Evolutionary conservation across 306 rosid species (phyloP).

Genomic region (Malus sylvestris): DNA sequence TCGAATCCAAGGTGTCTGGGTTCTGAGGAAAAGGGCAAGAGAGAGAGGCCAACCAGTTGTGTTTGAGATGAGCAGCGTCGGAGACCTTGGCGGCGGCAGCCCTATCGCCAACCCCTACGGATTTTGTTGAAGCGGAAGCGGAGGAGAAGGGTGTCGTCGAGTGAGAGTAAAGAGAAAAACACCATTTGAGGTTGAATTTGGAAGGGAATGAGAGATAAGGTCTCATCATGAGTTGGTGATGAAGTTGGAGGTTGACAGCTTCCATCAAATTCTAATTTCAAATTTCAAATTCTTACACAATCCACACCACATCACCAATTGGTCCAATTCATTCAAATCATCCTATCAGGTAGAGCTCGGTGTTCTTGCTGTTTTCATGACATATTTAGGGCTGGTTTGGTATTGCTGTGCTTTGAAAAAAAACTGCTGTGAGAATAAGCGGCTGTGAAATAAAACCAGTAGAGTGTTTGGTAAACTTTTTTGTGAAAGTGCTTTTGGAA

Average conservation of each 20-base stretch:
- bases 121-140: neutral
- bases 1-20: slow-evolving; percentile 5
- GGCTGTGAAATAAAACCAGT: no score
- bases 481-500: no score
- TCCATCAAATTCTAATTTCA: neutral
- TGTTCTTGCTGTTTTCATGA: no score
- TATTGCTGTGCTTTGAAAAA: no score
- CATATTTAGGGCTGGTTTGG: no score
- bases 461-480: no score
- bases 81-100: slow-evolving; percentile 18
- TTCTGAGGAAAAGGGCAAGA: slow-evolving; percentile 40
- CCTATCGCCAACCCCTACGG: neutral
- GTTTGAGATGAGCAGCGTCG: slow-evolving; percentile 49
- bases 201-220: neutral
- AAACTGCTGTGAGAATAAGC: no score
- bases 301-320: neutral
- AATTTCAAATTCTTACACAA: neutral
- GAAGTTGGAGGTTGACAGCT: neutral
- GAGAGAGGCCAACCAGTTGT: slow-evolving; percentile 81
- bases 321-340: neutral
- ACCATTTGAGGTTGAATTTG: neutral
- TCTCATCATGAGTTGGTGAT: neutral
- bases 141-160: neutral
- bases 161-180: slow-evolving; percentile 4
- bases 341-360: neutral